Evolutionary conservation across 1,139 yeast species (phyloP).

Genomic region (Geotrichum europaeum): DNA sequence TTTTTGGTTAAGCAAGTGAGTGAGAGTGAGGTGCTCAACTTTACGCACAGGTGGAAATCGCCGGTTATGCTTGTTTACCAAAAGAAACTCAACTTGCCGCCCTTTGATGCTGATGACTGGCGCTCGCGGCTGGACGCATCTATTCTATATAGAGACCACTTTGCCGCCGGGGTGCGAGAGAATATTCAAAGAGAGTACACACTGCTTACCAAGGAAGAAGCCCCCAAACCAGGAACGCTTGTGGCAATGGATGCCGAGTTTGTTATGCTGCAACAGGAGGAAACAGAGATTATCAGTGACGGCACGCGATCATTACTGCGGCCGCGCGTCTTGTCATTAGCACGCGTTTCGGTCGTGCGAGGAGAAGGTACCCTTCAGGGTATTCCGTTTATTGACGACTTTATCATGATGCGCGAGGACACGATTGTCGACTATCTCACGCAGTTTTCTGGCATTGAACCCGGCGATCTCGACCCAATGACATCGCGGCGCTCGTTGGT

Average conservation of each 20-base stretch:
- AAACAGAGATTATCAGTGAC: conserved; percentile 64
- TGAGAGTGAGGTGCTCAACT: conserved; percentile 60
- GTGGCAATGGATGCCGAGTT: conserved; percentile 97
- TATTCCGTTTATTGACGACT: conserved; percentile 86
- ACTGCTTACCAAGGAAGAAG: conserved; percentile 58
- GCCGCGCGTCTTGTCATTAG: conserved; percentile 74
- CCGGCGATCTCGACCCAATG: conserved; percentile 77
- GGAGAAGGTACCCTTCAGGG: conserved; percentile 68
- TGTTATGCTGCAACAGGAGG: conserved; percentile 75
- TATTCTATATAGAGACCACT: conserved; percentile 68
- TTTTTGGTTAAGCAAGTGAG: conserved; percentile 77
- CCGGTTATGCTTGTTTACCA: conserved; percentile 73
- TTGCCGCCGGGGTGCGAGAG: conserved; percentile 64
- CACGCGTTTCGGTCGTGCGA: conserved; percentile 81
- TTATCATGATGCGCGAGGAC: conserved; percentile 60
- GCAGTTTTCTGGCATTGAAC: conserved; percentile 84
- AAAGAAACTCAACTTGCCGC: conserved; percentile 29
- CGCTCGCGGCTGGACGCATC: conserved; percentile 49
- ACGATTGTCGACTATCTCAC: conserved; percentile 78
- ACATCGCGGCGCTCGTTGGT: conserved; percentile 67
- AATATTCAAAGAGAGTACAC: conserved; percentile 56
- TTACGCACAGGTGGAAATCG: conserved; percentile 72
- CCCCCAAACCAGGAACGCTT: conserved; percentile 66
- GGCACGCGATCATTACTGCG: conserved; percentile 64
- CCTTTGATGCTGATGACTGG: conserved; percentile 41